phyloP scores from a whole-genome alignment of 768 basidiomycete genomes.

The Mycena metata region DNA sequence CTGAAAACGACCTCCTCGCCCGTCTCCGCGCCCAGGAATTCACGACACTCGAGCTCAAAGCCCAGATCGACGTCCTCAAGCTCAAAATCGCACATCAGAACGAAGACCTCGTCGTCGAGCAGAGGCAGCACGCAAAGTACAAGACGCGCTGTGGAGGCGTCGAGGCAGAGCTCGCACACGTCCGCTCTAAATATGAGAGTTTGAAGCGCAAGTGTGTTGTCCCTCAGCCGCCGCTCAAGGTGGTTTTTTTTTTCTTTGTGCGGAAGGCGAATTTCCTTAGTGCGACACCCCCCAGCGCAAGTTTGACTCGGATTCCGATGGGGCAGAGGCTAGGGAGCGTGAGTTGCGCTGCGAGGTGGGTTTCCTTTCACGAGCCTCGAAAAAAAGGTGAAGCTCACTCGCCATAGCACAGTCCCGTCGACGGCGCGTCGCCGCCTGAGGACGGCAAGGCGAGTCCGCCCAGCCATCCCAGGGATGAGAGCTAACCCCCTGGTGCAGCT shows the following conservation, averaged over 20 bases:
- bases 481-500: background rate
- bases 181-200: background rate
- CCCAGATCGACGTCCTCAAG: slow-evolving; percentile 50
- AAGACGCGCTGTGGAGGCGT: background rate
- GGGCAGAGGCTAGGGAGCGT: background rate
- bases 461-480: background rate
- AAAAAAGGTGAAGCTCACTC: background rate
- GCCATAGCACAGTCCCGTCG: background rate
- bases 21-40: background rate
- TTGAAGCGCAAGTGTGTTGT: background rate
- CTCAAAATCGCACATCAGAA: background rate
- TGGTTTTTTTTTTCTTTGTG: background rate
- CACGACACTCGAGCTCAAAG: slow-evolving; percentile 65
- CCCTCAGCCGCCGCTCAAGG: background rate
- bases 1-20: background rate
- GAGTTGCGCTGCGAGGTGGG: background rate
- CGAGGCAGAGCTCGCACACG: background rate
- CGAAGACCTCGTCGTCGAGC: background rate
- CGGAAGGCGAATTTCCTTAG: background rate
- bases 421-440: background rate
- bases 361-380: background rate
- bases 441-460: background rate
- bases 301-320: background rate
- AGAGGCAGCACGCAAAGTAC: background rate
- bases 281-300: background rate